phyloP scores from a whole-genome alignment of 441 rosid species.

The Eutrema salsugineum region DNA sequence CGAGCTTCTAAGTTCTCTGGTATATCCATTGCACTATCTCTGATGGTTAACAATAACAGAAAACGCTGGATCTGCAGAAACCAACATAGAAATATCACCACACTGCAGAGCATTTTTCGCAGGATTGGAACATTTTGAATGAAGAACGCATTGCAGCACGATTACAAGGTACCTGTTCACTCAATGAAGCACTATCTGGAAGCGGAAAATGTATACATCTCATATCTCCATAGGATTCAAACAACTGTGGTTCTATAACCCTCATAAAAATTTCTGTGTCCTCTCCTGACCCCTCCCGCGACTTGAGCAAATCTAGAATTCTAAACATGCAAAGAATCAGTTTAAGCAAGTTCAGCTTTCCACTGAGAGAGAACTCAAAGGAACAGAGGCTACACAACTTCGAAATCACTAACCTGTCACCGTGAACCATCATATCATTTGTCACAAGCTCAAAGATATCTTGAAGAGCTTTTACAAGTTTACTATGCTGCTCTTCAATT shows the following conservation, averaged over 20 bases:
- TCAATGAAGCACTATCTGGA: conserved; percentile 60
- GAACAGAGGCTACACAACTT: neutral
- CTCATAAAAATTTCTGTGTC: conserved; percentile 42
- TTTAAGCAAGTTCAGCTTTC: neutral
- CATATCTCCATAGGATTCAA: conserved; percentile 52
- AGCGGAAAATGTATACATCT: conserved; percentile 77
- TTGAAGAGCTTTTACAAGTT: conserved; percentile 85
- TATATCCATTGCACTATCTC: conserved; percentile 90
- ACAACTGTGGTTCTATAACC: conserved; percentile 66
- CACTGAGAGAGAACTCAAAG: neutral
- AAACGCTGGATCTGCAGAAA: conserved; percentile 74
- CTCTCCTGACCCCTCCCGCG: conserved; percentile 37
- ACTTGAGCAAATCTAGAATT: conserved; percentile 45
- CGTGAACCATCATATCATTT: conserved; percentile 79
- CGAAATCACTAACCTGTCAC: conserved; percentile 58
- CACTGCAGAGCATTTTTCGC: neutral
- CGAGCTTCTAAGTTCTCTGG: conserved; percentile 90
- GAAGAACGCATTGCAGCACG: neutral
- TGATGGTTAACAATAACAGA: conserved; percentile 70
- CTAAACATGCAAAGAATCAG: conserved; percentile 35
- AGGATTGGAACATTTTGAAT: neutral
- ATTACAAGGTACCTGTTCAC: conserved; percentile 31
- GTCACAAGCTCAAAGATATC: conserved; percentile 94
- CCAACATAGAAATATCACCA: conserved; percentile 27
- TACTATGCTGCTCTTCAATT: conserved; percentile 45